phyloP scores from a whole-genome alignment of 305 asterid species.

The Rubia occidens region DNA sequence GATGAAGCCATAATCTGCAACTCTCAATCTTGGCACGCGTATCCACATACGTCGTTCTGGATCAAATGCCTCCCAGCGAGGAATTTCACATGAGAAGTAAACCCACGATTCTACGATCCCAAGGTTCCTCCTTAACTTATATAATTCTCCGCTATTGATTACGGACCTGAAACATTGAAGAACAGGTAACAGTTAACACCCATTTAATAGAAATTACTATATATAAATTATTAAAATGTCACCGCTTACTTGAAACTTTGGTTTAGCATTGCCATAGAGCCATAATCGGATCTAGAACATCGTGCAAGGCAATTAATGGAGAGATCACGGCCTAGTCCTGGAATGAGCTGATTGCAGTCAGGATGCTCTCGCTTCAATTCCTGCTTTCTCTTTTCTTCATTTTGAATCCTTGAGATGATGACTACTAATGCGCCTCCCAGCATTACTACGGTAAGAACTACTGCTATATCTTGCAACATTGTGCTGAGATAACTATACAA shows the following conservation, averaged over 20 bases:
- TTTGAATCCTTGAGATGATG: too few species aligned
- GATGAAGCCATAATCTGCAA: conserved; percentile 34
- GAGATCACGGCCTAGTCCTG: conserved; percentile 53
- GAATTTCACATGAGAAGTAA: conserved; percentile 55
- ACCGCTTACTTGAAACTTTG: conserved; percentile 31
- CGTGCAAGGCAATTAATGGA: conserved; percentile 49
- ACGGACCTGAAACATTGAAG: conserved; percentile 39
- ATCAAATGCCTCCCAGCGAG: conserved; percentile 75
- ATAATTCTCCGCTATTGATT: conserved; percentile 47
- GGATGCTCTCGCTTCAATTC: conserved; percentile 13
- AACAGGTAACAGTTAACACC: too few species aligned
- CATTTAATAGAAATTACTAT: too few species aligned
- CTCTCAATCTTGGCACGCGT: conserved; percentile 45
- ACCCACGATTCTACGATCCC: conserved; percentile 68
- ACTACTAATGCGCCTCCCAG: too few species aligned
- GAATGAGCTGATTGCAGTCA: conserved; percentile 45
- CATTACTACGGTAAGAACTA: too few species aligned
- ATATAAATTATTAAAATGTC: too few species aligned
- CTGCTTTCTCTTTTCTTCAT: too few species aligned
- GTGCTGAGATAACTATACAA: too few species aligned
- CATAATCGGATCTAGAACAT: conserved; percentile 62
- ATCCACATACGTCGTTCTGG: conserved; percentile 45
- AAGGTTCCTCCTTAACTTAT: conserved; percentile 40
- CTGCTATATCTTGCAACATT: too few species aligned
- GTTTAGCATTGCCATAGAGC: conserved; percentile 47